phyloP scores from a whole-genome alignment of 371 early-diverging fungal genomes.

The Thermomucor indicae-seudaticae region DNA sequence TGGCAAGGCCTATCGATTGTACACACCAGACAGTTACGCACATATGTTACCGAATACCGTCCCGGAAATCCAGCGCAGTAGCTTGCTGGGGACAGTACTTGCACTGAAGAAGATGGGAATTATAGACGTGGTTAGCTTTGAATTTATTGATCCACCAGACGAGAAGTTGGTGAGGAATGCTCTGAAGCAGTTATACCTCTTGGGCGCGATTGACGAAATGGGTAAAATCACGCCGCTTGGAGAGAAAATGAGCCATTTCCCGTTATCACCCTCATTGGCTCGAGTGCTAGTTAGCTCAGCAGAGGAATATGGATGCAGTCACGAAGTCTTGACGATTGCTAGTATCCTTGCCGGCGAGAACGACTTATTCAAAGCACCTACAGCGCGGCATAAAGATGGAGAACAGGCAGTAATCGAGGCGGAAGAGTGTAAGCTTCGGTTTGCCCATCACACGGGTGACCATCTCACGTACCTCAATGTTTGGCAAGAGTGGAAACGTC shows the following conservation, averaged over 20 bases:
- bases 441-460: slow-evolving; percentile 77
- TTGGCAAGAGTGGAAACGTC: slow-evolving; percentile 84
- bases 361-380: slow-evolving; percentile 70
- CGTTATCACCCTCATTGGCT: slow-evolving; percentile 91
- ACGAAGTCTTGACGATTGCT: slow-evolving; percentile 47
- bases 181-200: slow-evolving; percentile 85
- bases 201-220: slow-evolving; percentile 92
- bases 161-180: slow-evolving; percentile 80
- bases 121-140: slow-evolving; percentile 89
- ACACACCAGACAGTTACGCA: slow-evolving; percentile 83
- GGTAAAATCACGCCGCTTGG: slow-evolving; percentile 93
- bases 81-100: slow-evolving; percentile 85
- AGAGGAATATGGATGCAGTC: slow-evolving; percentile 34
- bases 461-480: slow-evolving; percentile 86
- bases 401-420: slow-evolving; percentile 71
- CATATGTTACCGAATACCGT: slow-evolving; percentile 81
- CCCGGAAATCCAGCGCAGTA: slow-evolving; percentile 95
- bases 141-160: slow-evolving; percentile 95
- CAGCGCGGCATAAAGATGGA: slow-evolving; percentile 37
- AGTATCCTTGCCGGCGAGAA: slow-evolving; percentile 87
- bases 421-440: slow-evolving; percentile 70
- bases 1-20: slow-evolving; percentile 96
- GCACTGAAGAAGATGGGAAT: slow-evolving; percentile 90
- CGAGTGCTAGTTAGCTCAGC: slow-evolving; percentile 79
- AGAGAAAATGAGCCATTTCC: slow-evolving; percentile 91